Base-by-base conservation (phyloP, 208 protist genomes). In the Leishmania braziliensis region DNA sequence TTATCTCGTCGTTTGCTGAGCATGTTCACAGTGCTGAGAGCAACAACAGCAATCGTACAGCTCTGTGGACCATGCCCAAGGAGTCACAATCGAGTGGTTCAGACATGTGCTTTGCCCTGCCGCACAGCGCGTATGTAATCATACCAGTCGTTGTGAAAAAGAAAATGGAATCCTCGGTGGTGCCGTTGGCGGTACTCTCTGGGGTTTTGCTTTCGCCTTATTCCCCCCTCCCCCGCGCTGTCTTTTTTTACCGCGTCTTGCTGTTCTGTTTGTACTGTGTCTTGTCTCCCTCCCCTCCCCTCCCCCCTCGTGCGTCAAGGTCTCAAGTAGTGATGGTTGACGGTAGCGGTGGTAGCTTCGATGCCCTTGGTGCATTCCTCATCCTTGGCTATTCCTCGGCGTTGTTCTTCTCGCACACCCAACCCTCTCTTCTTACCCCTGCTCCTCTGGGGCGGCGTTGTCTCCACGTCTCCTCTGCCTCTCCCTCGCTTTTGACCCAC, bases 381-480 rank as follows among this genome's bases (percentile, higher is more conserved):
- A 72, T 74, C 62, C 33, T 80, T 51, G 48, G 14, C 16, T 79
- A 58, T 75, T 26, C 20, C 33, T 75, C 74, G 58, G 53, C 48
- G 56, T 53, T 46, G 66, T 48, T 79, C 65, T 75, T 43, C 36
- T 43, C 18, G 26, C 43, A 60, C 53, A 43, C 26, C 29, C 2
- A 33, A 63, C 68, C 2, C 68, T 58, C 23, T 48, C 33, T 62
- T 26, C 36, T 39, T 33, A 16, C 8, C 53, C 43, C 36, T 26
- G 72, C 14, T 58, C 18, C 56, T 36, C 6, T n/a, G 53, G 69
- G 69, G 53, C 48, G 46, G 69, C 20, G 69, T 8, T 6, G 46
- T 26, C 26, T 33, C 46, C 39, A 73, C 46, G 39, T 73, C n/a
- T 73, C 26, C 43, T 73, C 18, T 48, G 20, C 53, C 43, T 73